Conservation (phyloP, 352 stramenopile species). For the Phytophthora tubulina region DNA sequence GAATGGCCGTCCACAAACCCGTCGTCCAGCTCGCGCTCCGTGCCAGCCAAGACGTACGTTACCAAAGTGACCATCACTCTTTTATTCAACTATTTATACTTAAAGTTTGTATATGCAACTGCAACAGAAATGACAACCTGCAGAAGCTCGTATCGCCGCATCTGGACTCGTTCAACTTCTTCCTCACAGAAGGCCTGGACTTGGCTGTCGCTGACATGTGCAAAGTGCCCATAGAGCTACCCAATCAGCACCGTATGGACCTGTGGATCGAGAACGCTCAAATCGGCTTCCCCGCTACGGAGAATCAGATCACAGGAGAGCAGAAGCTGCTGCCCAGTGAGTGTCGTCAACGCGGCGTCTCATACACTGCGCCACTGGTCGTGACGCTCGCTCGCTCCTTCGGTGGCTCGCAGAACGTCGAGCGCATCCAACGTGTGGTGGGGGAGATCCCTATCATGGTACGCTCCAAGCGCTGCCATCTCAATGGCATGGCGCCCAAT, state of each 20-base stretch:
- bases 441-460: constrained; percentile 99
- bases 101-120: constrained; percentile 29
- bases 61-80: constrained; percentile 33
- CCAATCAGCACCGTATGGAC: constrained; percentile 84
- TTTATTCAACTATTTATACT: constrained; percentile 11
- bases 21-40: constrained; percentile 78
- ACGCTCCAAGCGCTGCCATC: constrained; percentile 95
- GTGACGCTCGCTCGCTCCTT: constrained; percentile 92
- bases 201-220: constrained; percentile 93
- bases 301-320: constrained; percentile 88
- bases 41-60: constrained; percentile 71
- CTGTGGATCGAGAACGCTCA: constrained; percentile 96
- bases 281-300: constrained; percentile 89
- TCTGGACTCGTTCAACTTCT: constrained; percentile 99
- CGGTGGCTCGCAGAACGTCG: constrained; percentile 79
- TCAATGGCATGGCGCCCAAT: constrained; percentile 85
- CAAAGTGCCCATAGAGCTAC: constrained; percentile 91
- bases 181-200: constrained; percentile 95
- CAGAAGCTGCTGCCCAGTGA: constrained; percentile 93
- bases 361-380: constrained; percentile 96
- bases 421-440: constrained; percentile 89
- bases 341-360: constrained; percentile 96
- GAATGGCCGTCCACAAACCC: constrained; percentile 86
- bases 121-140: constrained; percentile 77
- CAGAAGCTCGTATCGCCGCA: constrained; percentile 96